Evolutionary conservation across 2,329 filamentous ascomycete species (phyloP).

Genomic region (Bipolaris sorokiniana): DNA sequence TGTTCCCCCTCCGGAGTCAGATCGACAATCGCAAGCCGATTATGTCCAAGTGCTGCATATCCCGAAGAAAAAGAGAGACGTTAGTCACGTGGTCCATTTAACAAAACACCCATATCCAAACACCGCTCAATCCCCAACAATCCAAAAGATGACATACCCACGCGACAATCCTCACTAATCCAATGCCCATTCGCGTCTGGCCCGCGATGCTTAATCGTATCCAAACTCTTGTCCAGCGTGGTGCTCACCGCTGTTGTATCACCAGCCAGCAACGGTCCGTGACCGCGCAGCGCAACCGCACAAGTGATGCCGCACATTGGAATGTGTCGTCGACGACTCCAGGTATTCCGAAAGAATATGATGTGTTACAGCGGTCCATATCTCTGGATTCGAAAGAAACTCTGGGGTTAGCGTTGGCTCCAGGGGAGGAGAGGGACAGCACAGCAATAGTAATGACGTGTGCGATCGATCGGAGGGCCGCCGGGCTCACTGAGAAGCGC

Average conservation of each 20-base stretch:
- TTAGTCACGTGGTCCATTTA: conserved; percentile 17
- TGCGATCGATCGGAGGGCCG: not conserved
- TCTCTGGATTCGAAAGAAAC: not conserved
- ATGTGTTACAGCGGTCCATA: conserved; percentile 2
- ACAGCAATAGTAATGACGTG: conserved; percentile 6
- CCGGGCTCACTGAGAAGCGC: conserved; percentile 2
- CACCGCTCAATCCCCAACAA: not conserved
- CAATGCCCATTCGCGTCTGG: conserved; percentile 56
- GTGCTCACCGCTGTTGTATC: conserved; percentile 11
- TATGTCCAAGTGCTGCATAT: conserved; percentile 31
- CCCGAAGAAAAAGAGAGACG: not conserved
- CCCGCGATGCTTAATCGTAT: conserved; percentile 53
- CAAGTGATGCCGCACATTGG: conserved; percentile 27
- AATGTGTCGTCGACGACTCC: not conserved
- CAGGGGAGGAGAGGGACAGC: too few relatives aligned
- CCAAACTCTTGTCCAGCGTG: conserved; percentile 21
- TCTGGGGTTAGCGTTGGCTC: not conserved
- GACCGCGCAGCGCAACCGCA: conserved; percentile 21
- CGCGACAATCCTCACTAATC: conserved; percentile 53
- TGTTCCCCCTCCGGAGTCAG: conserved; percentile 31
- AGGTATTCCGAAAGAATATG: not conserved
- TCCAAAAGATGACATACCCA: conserved; percentile 48
- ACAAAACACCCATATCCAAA: not conserved
- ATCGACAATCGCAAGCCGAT: conserved; percentile 37
- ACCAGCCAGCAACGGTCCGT: conserved; percentile 13